Evolutionary conservation across 208 protist species (phyloP).

Genomic region (Wallacemonas sp.): DNA sequence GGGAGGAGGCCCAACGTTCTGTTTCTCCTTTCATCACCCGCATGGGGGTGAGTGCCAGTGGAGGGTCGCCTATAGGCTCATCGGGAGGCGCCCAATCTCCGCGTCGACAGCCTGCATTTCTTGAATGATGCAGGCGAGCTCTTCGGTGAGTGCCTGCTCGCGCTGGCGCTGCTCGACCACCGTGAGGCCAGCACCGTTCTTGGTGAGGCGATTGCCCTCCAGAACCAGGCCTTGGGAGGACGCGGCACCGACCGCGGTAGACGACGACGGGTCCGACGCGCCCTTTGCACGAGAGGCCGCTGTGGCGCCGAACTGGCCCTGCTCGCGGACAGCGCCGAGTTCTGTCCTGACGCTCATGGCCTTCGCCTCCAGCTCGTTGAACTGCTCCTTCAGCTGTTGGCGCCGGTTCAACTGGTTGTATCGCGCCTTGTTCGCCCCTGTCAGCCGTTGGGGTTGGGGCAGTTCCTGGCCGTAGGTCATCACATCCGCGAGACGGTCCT

Average conservation of each 20-base stretch:
- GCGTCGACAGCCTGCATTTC: constrained; percentile 80
- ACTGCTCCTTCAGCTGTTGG: constrained; percentile 59
- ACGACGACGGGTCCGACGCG: not conserved
- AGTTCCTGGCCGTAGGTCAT: constrained; percentile 80
- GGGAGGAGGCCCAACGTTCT: too few relatives aligned
- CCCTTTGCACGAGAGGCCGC: not conserved
- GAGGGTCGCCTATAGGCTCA: not conserved
- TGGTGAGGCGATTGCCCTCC: constrained; percentile 8
- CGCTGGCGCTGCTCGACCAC: constrained; percentile 42
- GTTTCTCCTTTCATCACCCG: too few relatives aligned
- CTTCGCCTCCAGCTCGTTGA: constrained; percentile 41
- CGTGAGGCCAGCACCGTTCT: constrained; percentile 19
- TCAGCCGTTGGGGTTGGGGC: constrained; percentile 50
- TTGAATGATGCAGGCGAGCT: constrained; percentile 38
- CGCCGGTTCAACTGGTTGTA: constrained; percentile 50
- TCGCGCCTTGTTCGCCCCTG: constrained; percentile 56
- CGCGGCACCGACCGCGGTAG: not conserved
- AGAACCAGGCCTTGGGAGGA: not conserved
- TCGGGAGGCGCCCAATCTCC: constrained; percentile 22
- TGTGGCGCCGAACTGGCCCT: not conserved
- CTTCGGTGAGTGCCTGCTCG: constrained; percentile 45
- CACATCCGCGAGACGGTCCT: constrained; percentile 77
- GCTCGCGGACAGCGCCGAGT: constrained; percentile 34
- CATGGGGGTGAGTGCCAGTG: too few relatives aligned
- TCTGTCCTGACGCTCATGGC: constrained; percentile 48